These are phyloP conservation scores for Diaporthe batatas DNA, from an alignment of 2,329 filamentous ascomycete genomes.

Conservation along the genomic window DNA sequence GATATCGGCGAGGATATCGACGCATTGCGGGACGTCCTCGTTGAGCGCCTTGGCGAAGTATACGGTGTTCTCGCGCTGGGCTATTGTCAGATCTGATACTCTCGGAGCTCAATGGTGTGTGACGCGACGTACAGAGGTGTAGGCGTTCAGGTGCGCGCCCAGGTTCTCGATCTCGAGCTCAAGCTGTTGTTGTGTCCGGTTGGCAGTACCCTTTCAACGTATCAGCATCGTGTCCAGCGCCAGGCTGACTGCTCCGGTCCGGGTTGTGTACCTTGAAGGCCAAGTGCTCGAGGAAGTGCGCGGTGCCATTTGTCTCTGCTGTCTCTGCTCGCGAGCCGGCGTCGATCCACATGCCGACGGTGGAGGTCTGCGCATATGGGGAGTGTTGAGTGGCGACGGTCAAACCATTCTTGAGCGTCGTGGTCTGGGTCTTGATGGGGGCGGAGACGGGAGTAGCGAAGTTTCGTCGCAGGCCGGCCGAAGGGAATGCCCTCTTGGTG, in stretches of 20 bases:
- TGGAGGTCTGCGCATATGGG: slow-evolving; percentile 97
- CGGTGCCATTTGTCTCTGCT: slow-evolving; percentile 97
- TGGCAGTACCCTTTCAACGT: slow-evolving; percentile 81
- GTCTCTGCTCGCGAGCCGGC: slow-evolving; percentile 98
- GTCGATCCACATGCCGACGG: slow-evolving; percentile 99
- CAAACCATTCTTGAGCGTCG: slow-evolving; percentile 96
- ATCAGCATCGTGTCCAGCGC: slow-evolving; percentile 15
- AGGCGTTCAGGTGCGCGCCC: slow-evolving; percentile 98
- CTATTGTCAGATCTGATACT: slow-evolving; percentile 45
- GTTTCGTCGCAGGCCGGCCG: slow-evolving; percentile 84
- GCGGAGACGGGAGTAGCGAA: slow-evolving; percentile 86
- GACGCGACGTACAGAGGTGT: slow-evolving; percentile 86
- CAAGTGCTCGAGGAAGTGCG: slow-evolving; percentile 99
- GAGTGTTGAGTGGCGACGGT: slow-evolving; percentile 99
- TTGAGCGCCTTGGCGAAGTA: slow-evolving; percentile 99
- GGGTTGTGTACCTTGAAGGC: slow-evolving; percentile 90
- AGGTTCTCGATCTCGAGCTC: slow-evolving; percentile 99
- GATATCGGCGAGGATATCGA: slow-evolving; percentile 99
- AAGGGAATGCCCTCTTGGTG: slow-evolving; percentile 85
- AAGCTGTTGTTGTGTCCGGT: slow-evolving; percentile 94
- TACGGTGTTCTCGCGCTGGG: slow-evolving; percentile 97
- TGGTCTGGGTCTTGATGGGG: slow-evolving; percentile 89
- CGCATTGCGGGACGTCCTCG: slow-evolving; percentile 93
- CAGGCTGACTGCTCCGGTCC: slow-evolving; percentile 26
- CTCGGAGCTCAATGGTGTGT: slow-evolving; percentile 10